These are phyloP conservation scores for Clonostachys byssicola DNA, from an alignment of 2,329 filamentous ascomycete species.

Conservation along the genomic window DNA sequence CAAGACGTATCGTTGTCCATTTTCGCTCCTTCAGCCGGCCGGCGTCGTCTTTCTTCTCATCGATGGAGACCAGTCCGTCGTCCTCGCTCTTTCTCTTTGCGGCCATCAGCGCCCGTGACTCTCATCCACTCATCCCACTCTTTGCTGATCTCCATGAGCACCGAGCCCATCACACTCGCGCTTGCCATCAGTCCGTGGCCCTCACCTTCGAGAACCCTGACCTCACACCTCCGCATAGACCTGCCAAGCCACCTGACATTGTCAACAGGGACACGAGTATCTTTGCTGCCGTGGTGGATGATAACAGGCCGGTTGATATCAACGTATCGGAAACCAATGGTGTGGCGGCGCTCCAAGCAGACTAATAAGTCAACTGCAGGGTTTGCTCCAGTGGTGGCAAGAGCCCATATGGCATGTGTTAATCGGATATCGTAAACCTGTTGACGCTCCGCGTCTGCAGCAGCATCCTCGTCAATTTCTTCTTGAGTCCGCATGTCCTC, in stretches of 20 bases:
- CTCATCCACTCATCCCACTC: constrained; percentile 90
- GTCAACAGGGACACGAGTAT: constrained; percentile 88
- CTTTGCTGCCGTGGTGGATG: constrained; percentile 89
- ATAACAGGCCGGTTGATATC: constrained; percentile 89
- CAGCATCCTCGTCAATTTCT: constrained; percentile 51
- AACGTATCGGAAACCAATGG: constrained; percentile 94
- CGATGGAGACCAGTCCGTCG: constrained; percentile 13
- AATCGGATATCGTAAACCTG: constrained; percentile 77
- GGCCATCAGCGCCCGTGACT: constrained; percentile 40
- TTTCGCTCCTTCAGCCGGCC: no score
- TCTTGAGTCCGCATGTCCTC: constrained; percentile 17
- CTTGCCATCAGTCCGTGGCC: constrained; percentile 96
- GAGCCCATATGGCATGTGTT: constrained; percentile 90
- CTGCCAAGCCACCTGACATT: constrained; percentile 95
- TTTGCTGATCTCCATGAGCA: constrained; percentile 89
- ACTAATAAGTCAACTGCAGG: constrained; percentile 90
- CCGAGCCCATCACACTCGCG: constrained; percentile 84
- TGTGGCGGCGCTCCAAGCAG: constrained; percentile 84
- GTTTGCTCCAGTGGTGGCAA: constrained; percentile 87
- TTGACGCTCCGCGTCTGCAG: constrained; percentile 69
- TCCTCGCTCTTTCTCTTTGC: constrained; percentile 19
- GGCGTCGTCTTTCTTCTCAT: background rate
- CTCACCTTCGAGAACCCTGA: constrained; percentile 84
- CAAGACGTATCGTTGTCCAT: no score
- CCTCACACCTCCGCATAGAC: constrained; percentile 89